Conservation (phyloP, 1,139 yeast genomes). For the Groenewaldozyma sp. region DNA sequence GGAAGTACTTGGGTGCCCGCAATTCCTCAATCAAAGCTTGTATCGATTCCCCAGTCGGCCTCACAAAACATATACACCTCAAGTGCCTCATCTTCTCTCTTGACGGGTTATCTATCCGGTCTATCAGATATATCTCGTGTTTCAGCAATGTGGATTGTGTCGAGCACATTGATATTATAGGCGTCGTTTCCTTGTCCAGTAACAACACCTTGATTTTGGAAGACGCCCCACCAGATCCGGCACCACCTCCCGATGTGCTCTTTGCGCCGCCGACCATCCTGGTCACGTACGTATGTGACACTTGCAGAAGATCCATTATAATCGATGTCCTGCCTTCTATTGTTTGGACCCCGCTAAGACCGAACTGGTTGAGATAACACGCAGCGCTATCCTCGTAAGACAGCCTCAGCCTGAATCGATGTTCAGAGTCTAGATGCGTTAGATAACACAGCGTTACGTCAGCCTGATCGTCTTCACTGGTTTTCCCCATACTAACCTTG, state of each 20-base stretch:
- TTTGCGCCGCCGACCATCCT: slow-evolving; percentile 35
- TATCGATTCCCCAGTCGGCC: slow-evolving; percentile 63
- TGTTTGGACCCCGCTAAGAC: no score
- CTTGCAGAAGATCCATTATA: slow-evolving; percentile 50
- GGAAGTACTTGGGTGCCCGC: slow-evolving; percentile 65
- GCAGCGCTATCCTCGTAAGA: no score
- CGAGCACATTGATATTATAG: slow-evolving; percentile 74
- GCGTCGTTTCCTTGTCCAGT: slow-evolving; percentile 70
- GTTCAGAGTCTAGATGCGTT: no score
- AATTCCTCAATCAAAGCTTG: slow-evolving; percentile 55
- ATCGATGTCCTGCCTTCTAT: no score
- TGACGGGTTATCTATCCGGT: slow-evolving; percentile 51
- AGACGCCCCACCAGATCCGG: slow-evolving; percentile 17
- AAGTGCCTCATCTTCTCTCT: slow-evolving; percentile 76
- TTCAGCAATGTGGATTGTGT: slow-evolving; percentile 79
- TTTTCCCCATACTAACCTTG: no score
- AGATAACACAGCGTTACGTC: no score
- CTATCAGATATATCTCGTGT: slow-evolving; percentile 75
- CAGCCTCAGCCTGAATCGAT: no score
- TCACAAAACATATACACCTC: slow-evolving; percentile 69
- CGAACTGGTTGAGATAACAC: no score
- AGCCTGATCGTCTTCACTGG: no score
- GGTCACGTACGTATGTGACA: slow-evolving; percentile 42
- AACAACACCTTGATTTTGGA: slow-evolving; percentile 61
- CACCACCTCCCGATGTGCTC: slow-evolving; percentile 11